Evolutionary conservation across 208 protist species (phyloP).

Genomic region (Strigomonas culicis): DNA sequence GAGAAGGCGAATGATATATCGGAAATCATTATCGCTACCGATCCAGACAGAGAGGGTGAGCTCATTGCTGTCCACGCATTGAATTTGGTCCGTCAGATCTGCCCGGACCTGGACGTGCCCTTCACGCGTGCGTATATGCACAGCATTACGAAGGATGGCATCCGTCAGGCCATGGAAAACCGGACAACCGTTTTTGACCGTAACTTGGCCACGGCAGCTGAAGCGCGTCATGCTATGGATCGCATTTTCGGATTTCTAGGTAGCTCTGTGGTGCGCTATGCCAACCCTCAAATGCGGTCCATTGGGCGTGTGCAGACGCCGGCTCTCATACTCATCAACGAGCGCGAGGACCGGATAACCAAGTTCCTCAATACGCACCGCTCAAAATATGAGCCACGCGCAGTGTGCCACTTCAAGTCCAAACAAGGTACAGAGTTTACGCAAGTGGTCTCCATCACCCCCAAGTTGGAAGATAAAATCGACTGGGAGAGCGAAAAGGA

Average conservation of each 20-base stretch:
- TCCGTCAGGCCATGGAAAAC: conserved; percentile 72
- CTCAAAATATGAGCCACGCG: conserved; percentile 43
- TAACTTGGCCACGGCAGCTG: conserved; percentile 81
- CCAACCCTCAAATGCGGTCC: conserved; percentile 85
- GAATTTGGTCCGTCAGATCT: conserved; percentile 68
- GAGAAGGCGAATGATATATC: conserved; percentile 70
- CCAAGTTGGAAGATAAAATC: conserved; percentile 12
- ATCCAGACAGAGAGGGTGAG: conserved; percentile 90
- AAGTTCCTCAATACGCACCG: conserved; percentile 61
- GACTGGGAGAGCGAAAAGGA: conserved; percentile 32
- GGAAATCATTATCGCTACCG: conserved; percentile 91
- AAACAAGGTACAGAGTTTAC: conserved; percentile 32
- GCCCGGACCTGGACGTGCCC: conserved; percentile 68
- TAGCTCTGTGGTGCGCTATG: conserved; percentile 83
- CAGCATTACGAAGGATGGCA: conserved; percentile 86
- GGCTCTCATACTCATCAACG: conserved; percentile 81
- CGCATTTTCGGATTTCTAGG: conserved; percentile 91
- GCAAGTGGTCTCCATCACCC: conserved; percentile 49
- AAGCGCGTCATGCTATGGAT: conserved; percentile 90
- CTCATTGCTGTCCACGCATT: conserved; percentile 88
- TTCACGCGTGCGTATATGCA: conserved; percentile 92
- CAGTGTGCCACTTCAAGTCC: conserved; percentile 57
- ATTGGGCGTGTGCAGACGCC: conserved; percentile 91
- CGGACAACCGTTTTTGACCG: conserved; percentile 66
- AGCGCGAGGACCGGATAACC: conserved; percentile 66